Base-by-base conservation (phyloP, 1,139 yeast genomes). In the Candida sanyaensis region DNA sequence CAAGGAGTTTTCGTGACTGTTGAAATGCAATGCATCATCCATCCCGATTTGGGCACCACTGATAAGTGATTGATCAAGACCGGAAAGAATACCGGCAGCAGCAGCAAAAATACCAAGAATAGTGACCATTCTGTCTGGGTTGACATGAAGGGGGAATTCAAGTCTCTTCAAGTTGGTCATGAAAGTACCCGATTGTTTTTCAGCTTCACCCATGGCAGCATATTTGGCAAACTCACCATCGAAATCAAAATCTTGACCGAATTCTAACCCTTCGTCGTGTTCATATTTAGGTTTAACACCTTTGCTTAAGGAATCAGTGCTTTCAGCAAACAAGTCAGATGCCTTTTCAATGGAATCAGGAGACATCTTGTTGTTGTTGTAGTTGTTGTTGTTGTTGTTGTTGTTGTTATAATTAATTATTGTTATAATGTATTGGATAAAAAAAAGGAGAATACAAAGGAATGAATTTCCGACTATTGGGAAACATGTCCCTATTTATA, bases 31-130 rank as follows among this genome's bases (percentile, higher is more conserved):
- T 28, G 66, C 69, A 4, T 61, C 61, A n/a, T 67, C 68, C 74
- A 81, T 73, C 26, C 78, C 79, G 47, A 78, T 66, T 38, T 74
- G 69, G 4, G 87, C 86, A 57, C 86, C 86, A 40, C 81, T 73
- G 50, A 82, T 82, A 42, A 81, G 66, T 9, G 82, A 76, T 62
- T 78, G 83, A 62, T 78, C 83, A 41, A 77, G 67, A 50, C 86
- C 86, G 11, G 85, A 79, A 44, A 82, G 71, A 48, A 81, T 60
- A 43, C 87, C 87, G 26, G 84, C 86, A 51, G 78, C 74, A 4
- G 85, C 76, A 10, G 84, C 83, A 56, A 80, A 79, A 10, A 59
- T 60, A 17, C 82, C 84, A 49, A 80, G 60, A 52, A 78, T 64
- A 50, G 63, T 62, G 23, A 76, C 78, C 78, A 80, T 78, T 54